Conservation (phyloP, 2,329 filamentous ascomycete genomes). For the Aspergillus hortae region DNA sequence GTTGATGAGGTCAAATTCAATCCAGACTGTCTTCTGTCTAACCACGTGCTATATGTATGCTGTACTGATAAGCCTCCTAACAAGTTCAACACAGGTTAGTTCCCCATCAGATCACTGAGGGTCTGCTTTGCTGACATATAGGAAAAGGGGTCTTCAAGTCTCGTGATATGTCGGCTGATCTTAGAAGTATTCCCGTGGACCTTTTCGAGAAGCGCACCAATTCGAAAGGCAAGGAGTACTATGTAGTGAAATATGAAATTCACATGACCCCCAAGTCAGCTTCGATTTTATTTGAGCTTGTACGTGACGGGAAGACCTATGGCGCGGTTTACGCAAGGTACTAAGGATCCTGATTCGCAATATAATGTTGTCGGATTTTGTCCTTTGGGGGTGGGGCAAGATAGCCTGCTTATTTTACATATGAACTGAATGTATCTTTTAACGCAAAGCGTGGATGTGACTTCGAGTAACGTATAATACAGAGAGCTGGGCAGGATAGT, state of each 20-base stretch:
- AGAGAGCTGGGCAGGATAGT: too few relatives aligned
- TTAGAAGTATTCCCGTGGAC: background rate
- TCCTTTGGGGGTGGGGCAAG: background rate
- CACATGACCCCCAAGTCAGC: background rate
- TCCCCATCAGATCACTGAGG: background rate
- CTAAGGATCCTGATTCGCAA: background rate
- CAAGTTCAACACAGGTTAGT: too few relatives aligned
- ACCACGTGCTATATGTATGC: constrained; percentile 4
- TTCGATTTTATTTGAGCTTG: background rate
- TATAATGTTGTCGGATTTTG: background rate
- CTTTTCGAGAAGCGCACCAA: background rate
- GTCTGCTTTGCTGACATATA: background rate
- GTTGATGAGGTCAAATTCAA: fast-evolving
- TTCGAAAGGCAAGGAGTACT: background rate
- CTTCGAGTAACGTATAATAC: too few relatives aligned
- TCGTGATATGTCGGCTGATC: too few relatives aligned
- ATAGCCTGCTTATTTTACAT: background rate
- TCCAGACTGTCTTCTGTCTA: background rate
- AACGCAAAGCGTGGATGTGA: background rate
- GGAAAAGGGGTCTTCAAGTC: too few relatives aligned
- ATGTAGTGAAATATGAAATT: background rate
- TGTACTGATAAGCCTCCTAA: background rate
- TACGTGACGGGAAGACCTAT: background rate
- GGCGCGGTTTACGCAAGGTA: background rate
- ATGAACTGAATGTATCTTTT: background rate